phyloP scores from a whole-genome alignment of 345 rosid species.

The Bruguiera sexangula region DNA sequence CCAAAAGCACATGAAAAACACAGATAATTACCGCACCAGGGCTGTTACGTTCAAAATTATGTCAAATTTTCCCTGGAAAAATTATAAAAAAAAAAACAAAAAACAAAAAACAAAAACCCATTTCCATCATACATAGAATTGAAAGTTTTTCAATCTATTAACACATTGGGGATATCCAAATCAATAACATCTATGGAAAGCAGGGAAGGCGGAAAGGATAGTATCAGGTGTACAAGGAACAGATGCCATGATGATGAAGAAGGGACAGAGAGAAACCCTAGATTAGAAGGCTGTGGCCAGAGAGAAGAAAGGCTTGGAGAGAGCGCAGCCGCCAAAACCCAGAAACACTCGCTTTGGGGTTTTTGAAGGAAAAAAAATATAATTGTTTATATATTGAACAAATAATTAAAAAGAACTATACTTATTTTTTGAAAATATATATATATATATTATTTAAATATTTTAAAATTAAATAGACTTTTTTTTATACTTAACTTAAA shows the following conservation, averaged over 20 bases:
- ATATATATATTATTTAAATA: too few species aligned
- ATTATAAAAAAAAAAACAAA: too few species aligned
- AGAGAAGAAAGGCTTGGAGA: slow-evolving; percentile 27
- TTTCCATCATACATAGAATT: not conserved
- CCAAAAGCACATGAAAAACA: too few species aligned
- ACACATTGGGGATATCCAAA: not conserved
- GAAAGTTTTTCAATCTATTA: not conserved
- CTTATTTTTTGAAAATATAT: too few species aligned
- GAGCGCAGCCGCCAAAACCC: slow-evolving; percentile 46
- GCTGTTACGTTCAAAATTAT: too few species aligned
- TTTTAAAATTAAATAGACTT: too few species aligned
- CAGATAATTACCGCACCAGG: too few species aligned
- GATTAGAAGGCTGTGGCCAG: slow-evolving; percentile 1
- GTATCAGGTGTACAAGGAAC: slow-evolving; percentile 48
- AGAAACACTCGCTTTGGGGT: slow-evolving; percentile 25
- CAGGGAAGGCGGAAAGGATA: slow-evolving; percentile 44
- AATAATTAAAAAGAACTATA: too few species aligned
- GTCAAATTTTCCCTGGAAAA: too few species aligned
- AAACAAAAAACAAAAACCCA: too few species aligned
- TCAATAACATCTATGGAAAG: slow-evolving; percentile 36
- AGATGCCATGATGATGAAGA: slow-evolving; percentile 37
- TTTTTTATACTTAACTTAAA: too few species aligned
- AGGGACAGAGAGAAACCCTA: slow-evolving; percentile 37
- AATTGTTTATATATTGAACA: too few species aligned
- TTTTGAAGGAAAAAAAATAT: not conserved